Base-by-base conservation (phyloP, 2,329 filamentous ascomycete genomes). In the Thelonectria olida region DNA sequence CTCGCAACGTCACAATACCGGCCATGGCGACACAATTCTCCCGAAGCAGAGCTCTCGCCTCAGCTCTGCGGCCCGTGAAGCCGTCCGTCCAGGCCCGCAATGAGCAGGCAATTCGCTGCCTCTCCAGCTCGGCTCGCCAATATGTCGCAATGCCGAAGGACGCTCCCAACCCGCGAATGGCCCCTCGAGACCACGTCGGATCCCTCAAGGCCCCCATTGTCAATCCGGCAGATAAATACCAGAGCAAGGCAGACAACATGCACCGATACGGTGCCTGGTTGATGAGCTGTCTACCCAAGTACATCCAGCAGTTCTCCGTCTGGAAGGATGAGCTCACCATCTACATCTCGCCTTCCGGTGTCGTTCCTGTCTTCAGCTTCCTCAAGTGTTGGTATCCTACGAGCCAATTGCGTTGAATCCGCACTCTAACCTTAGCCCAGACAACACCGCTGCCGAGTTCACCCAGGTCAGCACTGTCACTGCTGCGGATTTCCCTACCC, bases 261-360 rank as follows among this genome's bases (percentile, higher is more conserved):
- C 96, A 99, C 85, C 91, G 89, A 74, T 99, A 99, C 76, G 96
- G 96, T 74, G 89, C 96, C 75, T 99, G 97, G 87, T 83, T 99
- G 74, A 95, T 99, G 88, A 94, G 93, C 70, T 97, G 92, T 79
- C 81, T 99, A 75, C 96, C 96, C 73, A 98, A 97, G 85, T 97
- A 97, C 81, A 88, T 99, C 73, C 96, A 99, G 83, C 96, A 99
- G 82, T 98, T 98, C 83, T 97, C 94, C 12, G 95, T 99, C 57
- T 99, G 96, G 96, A 99, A 99, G 83, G 96, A 99, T 77, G 96
- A 99, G 81, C 88, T 99, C 76, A 93, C 91, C 72, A 92, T 97
- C 78, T 95, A 96, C 80, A 96, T 98, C 74, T 85, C 92, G 48
- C 96, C 96, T 1, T 82, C 91, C 36, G 96, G 93, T 69, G 89